Base-by-base conservation (phyloP, 305 asterid genomes). In the Petunia hybrid region DNA sequence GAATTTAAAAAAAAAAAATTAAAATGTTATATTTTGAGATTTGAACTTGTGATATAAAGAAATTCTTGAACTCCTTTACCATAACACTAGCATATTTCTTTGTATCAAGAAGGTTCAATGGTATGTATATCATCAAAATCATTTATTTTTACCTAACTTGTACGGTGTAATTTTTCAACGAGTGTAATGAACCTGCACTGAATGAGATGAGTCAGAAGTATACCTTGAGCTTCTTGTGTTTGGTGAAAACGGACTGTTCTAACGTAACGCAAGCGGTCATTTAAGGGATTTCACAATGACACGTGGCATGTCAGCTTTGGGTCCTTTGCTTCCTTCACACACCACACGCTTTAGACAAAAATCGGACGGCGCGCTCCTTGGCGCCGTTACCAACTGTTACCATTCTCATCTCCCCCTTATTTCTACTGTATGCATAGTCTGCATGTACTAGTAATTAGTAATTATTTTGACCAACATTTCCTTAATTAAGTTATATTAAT, bases 301-400 rank as follows among this genome's bases (percentile, higher is more conserved):
- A 88, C 90, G 87, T 88, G 90, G 85, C 87, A 39, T 1, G 68
- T 85, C 80, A 71, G 65, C 3, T 7, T 62, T 67, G 81, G 85
- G 82, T 73, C 87, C 82, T 13, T 80, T 90, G 91, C 92, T 89
- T 87, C 88, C 82, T 80, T 80, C 80, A 84, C 86, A 86, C 90
- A 85, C 76, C 89, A 87, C 92, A 86, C 82, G 85, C 85, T 43
- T 88, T 82, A 61, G 91, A 88, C 96, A 89, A 87, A 78, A 71
- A 85, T 88, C 90, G 92, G 92, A 86, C 92, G 92, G 93, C 92
- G 90, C 92, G 92, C 87, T 81, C 80, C 79, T 35, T 85, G 76
- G 75, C 85, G 91, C 92, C 92, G 90, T 88, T 87, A 90, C 90
- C 86, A 57, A 90, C 90, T 90, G 88, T 89, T 86, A 78, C 89